phyloP scores from a whole-genome alignment of 371 early-diverging fungal genomes.

The Zopfochytrium polystomum region DNA sequence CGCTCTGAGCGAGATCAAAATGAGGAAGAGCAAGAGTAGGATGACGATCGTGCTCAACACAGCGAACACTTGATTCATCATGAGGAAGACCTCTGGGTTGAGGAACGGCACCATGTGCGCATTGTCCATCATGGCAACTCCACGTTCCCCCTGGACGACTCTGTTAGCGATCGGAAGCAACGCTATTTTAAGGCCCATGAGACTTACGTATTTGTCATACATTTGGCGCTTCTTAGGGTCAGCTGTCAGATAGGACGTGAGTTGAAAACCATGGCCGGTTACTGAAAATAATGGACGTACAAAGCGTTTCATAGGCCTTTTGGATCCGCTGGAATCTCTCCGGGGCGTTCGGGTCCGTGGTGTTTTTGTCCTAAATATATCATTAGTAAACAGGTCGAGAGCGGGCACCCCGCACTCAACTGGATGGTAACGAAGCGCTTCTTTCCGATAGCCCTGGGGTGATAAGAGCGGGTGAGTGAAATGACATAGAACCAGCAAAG shows the following conservation, averaged over 20 bases:
- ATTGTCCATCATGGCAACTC: conserved; percentile 72
- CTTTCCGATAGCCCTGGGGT: conserved; percentile 3
- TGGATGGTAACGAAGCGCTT: not conserved
- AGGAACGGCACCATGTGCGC: conserved; percentile 66
- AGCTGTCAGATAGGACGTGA: conserved; percentile 25
- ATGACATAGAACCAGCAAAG: not conserved
- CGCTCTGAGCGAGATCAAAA: conserved; percentile 69
- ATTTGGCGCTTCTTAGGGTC: conserved; percentile 54
- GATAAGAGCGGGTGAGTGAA: not conserved
- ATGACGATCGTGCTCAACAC: conserved; percentile 53
- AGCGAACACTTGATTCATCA: conserved; percentile 64
- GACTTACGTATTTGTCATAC: conserved; percentile 43
- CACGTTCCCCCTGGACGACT: conserved; percentile 76
- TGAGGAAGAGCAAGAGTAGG: conserved; percentile 73
- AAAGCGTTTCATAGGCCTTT: conserved; percentile 45
- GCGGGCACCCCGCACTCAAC: not conserved
- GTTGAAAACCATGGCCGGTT: not conserved
- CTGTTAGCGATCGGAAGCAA: too few species aligned
- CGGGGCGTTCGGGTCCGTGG: conserved; percentile 33
- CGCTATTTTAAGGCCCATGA: not conserved
- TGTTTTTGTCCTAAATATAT: conserved; percentile 41
- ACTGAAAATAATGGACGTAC: conserved; percentile 16
- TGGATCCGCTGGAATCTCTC: conserved; percentile 41
- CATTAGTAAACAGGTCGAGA: not conserved
- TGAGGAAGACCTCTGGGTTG: conserved; percentile 72